Base-by-base conservation (phyloP, 257 asterid species). In the Salvia miltiorrhiza region DNA sequence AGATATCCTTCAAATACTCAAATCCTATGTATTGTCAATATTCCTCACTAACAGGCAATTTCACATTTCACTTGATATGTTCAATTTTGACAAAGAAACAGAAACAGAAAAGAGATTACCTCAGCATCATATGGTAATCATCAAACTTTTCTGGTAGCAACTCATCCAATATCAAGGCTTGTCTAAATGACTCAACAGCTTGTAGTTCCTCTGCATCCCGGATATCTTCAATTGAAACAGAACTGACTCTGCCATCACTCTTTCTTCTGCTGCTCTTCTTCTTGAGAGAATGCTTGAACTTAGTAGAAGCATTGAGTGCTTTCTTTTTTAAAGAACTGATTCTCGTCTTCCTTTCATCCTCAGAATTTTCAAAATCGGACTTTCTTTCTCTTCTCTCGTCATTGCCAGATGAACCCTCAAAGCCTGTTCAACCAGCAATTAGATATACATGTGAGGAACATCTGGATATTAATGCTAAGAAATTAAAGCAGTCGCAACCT, bases 271-370 rank as follows among this genome's bases (percentile, higher is more conserved):
- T 80, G 78, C 91, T 80, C 83, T 93, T 93, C 86, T 93, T 90
- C 88, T 87, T 93, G 40, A 93, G 96, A 57, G 97, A 90, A 77
- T 88, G 99, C 73, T 88, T 93, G 82, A 93, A 90, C 82, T 87
- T 90, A 1, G 97, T 63, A 21, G 99, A 93, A 37, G 97, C 99
- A 84, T 86, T 85, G 67, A 93, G 79, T 54, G 97, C 99, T 81
- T 88, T 90, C 97, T 88, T 93, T 84, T 90, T 93, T 72, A 93
- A 65, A 32, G 94, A 78, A 63, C 93, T 85, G 37, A 90, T 93
- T 78, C 84, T 90, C 3, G 96, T 90, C 77, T 85, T 88, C 67
- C 97, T 84, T 82, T 90, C 97, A 77, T 93, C 99, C 87, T 93
- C 97, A 5, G 98, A 93, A 70, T 87, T 88, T 82, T 92, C 97